phyloP scores from a whole-genome alignment of 345 rosid genomes.

The Brassica rapa region DNA sequence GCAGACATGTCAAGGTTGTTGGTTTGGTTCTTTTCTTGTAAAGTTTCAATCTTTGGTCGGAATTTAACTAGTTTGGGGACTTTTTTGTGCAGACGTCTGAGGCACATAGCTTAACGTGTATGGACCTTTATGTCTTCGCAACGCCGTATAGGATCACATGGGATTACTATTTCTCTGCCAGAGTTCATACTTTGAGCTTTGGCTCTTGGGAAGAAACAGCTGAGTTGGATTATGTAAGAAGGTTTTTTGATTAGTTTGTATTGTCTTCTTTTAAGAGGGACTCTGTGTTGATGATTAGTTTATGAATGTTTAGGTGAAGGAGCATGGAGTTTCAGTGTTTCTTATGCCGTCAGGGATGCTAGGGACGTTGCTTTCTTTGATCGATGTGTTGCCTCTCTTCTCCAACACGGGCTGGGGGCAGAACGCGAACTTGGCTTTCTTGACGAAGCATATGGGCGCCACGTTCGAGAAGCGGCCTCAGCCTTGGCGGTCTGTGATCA shows the following conservation, averaged over 20 bases:
- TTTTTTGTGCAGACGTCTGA: slow-evolving; percentile 60
- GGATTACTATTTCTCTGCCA: slow-evolving; percentile 89
- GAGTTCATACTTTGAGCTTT: slow-evolving; percentile 78
- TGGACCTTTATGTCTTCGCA: slow-evolving; percentile 96
- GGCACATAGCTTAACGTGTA: slow-evolving; percentile 94
- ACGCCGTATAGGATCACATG: slow-evolving; percentile 94
- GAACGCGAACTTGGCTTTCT: slow-evolving; percentile 84
- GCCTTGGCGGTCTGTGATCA: slow-evolving; percentile 68
- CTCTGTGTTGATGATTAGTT: background rate
- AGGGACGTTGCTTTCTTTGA: slow-evolving; percentile 77
- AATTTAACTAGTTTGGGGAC: too few relatives aligned
- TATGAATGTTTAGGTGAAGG: slow-evolving; percentile 59
- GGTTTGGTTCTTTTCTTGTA: slow-evolving; percentile 15
- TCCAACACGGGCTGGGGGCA: slow-evolving; percentile 92
- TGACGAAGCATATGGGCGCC: slow-evolving; percentile 89
- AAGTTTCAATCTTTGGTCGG: background rate
- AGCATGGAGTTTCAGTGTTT: slow-evolving; percentile 91
- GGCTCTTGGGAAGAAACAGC: slow-evolving; percentile 90
- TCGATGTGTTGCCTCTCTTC: slow-evolving; percentile 90
- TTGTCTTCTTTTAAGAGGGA: background rate
- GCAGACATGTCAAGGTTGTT: slow-evolving; percentile 71
- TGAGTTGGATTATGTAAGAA: slow-evolving; percentile 91
- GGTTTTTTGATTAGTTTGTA: slow-evolving; percentile 13
- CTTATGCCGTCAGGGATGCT: slow-evolving; percentile 99
- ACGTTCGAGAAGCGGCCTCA: slow-evolving; percentile 76